A percentile compares a stretch with the other conserved stretches of the same genome.
phyloP scores from a whole-genome alignment of 1,284 basidiomycete species.

The Heterobasidion irregulare region DNA sequence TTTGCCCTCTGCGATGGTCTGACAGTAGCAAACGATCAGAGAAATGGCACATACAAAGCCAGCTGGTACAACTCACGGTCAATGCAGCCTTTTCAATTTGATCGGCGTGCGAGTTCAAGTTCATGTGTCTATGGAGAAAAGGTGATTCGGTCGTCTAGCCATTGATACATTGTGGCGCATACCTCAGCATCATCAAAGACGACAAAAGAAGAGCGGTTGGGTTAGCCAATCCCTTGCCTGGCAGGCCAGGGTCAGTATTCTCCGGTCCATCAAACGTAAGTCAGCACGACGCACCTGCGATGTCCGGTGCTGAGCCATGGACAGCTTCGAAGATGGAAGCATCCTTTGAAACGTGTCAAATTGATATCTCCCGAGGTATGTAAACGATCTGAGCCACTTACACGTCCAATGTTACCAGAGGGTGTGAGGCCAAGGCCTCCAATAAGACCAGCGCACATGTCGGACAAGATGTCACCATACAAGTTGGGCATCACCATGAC shows the following conservation, averaged over 20 bases:
- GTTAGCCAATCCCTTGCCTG: conserved; percentile 96
- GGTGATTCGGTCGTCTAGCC: neutral
- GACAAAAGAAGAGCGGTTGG: conserved; percentile 94
- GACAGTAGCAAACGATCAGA: conserved; percentile 10
- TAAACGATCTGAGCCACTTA: conserved; percentile 27
- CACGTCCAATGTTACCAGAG: conserved; percentile 95
- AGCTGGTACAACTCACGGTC: conserved; percentile 32
- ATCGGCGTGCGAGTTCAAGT: conserved; percentile 76
- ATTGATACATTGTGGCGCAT: conserved; percentile 16
- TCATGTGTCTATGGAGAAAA: conserved; percentile 75
- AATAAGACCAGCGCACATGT: conserved; percentile 99
- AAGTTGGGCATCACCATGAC: conserved; percentile 99
- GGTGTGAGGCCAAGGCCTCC: conserved; percentile 97
- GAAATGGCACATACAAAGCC: neutral
- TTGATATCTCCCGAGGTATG: conserved; percentile 1
- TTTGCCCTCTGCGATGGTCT: conserved; percentile 96
- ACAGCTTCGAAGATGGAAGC: conserved; percentile 99
- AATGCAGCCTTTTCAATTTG: conserved; percentile 92
- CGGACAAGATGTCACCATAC: conserved; percentile 95
- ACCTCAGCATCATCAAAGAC: conserved; percentile 96
- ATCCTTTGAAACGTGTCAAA: conserved; percentile 46
- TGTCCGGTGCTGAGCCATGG: conserved; percentile 91
- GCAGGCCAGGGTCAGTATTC: neutral
- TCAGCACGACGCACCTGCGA: conserved; percentile 47
- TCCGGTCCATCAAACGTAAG: neutral